phyloP scores from a whole-genome alignment of 352 stramenopile genomes.

The Peronospora belbahrii region DNA sequence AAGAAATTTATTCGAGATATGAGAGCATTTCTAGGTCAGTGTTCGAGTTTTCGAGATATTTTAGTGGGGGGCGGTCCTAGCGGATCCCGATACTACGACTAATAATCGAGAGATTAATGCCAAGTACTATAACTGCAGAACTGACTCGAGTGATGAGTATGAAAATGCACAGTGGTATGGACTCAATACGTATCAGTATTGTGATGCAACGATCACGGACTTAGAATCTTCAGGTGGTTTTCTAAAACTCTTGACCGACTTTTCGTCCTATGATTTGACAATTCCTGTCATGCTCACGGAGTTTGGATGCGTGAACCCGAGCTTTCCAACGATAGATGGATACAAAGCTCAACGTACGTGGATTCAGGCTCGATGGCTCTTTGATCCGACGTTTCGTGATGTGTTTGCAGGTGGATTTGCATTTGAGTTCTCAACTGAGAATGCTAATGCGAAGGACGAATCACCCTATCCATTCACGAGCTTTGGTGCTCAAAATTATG shows the following conservation, averaged over 20 bases:
- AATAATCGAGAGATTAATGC: conserved; percentile 60
- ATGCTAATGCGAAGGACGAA: conserved; percentile 44
- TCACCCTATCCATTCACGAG: conserved; percentile 67
- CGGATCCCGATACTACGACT: conserved; percentile 37
- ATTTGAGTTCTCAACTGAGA: conserved; percentile 82
- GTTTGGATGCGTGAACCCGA: conserved; percentile 69
- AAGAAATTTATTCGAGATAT: conserved; percentile 88
- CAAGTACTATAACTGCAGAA: conserved; percentile 85
- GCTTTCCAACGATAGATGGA: conserved; percentile 54
- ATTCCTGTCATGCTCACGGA: conserved; percentile 80
- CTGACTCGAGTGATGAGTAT: conserved; percentile 50
- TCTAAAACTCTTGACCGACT: conserved; percentile 48
- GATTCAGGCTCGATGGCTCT: conserved; percentile 51
- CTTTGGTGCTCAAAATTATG: conserved; percentile 67
- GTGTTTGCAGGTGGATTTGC: conserved; percentile 64
- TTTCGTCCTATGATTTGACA: conserved; percentile 49
- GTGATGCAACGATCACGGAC: conserved; percentile 37
- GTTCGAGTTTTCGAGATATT: conserved; percentile 50
- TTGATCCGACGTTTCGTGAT: conserved; percentile 37
- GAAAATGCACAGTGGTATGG: conserved; percentile 83
- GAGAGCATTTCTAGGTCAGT: conserved; percentile 51
- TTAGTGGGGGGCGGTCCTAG: conserved; percentile 70
- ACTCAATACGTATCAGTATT: conserved; percentile 83
- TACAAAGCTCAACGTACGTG: conserved; percentile 54
- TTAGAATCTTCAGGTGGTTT: conserved; percentile 49